Base-by-base conservation (phyloP, 2,329 filamentous ascomycete genomes). In the Nothopassalora personata region DNA sequence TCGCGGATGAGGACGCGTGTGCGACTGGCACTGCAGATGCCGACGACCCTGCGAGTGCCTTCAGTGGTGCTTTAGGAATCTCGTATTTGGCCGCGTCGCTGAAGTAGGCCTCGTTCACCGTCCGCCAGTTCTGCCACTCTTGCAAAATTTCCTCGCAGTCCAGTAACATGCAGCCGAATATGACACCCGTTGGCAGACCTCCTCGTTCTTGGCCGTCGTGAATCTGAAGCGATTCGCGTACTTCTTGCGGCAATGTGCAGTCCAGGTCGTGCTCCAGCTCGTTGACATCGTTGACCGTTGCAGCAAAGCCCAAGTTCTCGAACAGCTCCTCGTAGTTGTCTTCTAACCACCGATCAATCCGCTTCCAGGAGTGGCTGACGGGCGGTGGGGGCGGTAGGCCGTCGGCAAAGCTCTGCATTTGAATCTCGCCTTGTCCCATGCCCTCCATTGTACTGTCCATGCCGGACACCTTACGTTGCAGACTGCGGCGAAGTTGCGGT, bases 81-180 rank as follows among this genome's bases (percentile, higher is more conserved):
- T 79, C 65, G 78, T 81, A 69, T 75, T 77, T 52, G 74, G 77
- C 73, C 18, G 74, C 71, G 36, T 85, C 73, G 43, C 85, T 81
- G 60, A 97, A 81, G 73, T 89, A 96, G 71, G 97, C 90, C 59
- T 93, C 86, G 71, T 96, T 96, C 63, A 99, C 94, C 63, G 85
- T 86, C 68, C 91, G 87, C 94, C 94, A 99, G 72, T 96, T 95
- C 69, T 90, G 88, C 90, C 93, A 97, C 73, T 99, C 94, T 74
- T 97, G 91, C 23, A 96, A 88, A 67, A 99, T 96, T 72, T 99
- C 94, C 75, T 99, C 94, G 71, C 94, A 97, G 74, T 99, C 94
- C 59, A 99, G 84, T 64, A 99, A 78, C 94, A 99, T 99, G 72
- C 86, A 88, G 60, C 92, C 85, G 69, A 99, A 97, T 61, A 99